Percentiles rank a stretch among this genome's conserved stretches.
Conservation (phyloP, 139 green algal species). For the Deuterostichococcus epilithicus region DNA sequence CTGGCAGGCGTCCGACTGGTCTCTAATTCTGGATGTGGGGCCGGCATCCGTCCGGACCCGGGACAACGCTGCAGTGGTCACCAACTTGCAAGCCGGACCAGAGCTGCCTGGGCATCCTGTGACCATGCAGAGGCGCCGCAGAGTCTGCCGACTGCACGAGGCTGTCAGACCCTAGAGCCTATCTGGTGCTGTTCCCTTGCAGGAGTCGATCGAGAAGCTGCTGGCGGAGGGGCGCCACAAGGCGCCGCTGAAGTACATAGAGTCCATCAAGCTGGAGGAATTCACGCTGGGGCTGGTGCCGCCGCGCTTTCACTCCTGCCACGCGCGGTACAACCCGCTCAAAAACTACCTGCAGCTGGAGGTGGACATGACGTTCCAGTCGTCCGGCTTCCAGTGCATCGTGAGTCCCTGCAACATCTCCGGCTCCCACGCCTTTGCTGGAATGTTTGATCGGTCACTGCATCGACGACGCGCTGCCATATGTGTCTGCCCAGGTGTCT, state of each 20-base stretch:
- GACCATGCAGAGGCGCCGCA: too few relatives aligned
- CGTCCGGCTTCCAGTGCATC: conserved; percentile 18
- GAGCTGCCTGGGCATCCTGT: too few relatives aligned
- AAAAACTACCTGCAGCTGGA: conserved; percentile 24
- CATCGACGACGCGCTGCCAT: too few relatives aligned
- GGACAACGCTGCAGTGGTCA: too few relatives aligned
- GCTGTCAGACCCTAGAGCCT: too few relatives aligned
- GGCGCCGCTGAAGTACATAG: conserved; percentile 15
- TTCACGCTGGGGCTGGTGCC: conserved; percentile 21
- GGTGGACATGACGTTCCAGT: conserved; percentile 18
- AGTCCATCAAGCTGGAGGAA: conserved; percentile 14
- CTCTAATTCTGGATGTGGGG: too few relatives aligned
- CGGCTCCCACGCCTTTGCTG: background rate
- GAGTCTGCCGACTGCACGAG: too few relatives aligned
- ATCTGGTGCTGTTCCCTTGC: background rate
- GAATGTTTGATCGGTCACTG: background rate
- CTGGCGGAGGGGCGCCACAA: conserved; percentile 10
- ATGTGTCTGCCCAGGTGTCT: too few relatives aligned
- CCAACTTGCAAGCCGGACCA: too few relatives aligned
- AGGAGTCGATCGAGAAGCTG: conserved; percentile 17
- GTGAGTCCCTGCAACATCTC: too few relatives aligned
- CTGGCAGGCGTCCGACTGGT: too few relatives aligned
- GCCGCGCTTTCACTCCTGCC: conserved; percentile 21
- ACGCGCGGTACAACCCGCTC: conserved; percentile 17
- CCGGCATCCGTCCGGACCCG: too few relatives aligned